A percentile compares a stretch with the other conserved stretches of the same genome.
Evolutionary conservation across 2,329 filamentous ascomycete genomes (phyloP).

Genomic region (Xylariales sp.): DNA sequence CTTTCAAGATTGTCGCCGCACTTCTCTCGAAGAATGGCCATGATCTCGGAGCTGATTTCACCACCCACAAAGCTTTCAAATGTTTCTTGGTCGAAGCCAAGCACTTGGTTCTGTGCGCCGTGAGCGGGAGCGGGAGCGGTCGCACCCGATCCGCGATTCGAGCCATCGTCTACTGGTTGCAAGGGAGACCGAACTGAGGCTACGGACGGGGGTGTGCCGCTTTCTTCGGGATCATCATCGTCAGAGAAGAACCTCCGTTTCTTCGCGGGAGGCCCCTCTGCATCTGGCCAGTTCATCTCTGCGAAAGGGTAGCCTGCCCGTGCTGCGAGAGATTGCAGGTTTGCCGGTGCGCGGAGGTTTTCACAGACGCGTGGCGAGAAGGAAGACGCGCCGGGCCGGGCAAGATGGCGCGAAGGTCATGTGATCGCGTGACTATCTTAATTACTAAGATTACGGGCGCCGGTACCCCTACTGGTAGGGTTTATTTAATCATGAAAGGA

Average conservation of each 20-base stretch:
- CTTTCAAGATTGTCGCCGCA: constrained; percentile 56
- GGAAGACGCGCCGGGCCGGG: not conserved
- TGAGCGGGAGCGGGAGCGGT: not conserved
- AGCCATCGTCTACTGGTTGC: constrained; percentile 14
- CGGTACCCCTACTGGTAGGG: too few relatives aligned
- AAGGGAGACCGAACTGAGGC: constrained; percentile 13
- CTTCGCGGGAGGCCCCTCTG: constrained; percentile 28
- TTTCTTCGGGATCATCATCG: constrained; percentile 19
- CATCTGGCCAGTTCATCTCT: constrained; percentile 33
- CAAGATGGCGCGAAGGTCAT: not conserved
- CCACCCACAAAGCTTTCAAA: constrained; percentile 59
- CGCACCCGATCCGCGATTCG: constrained; percentile 8
- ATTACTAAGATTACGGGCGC: too few relatives aligned
- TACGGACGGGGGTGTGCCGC: constrained; percentile 8
- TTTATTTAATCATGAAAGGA: too few relatives aligned
- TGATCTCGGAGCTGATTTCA: constrained; percentile 42
- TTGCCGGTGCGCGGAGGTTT: too few relatives aligned
- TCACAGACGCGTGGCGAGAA: too few relatives aligned
- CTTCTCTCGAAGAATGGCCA: constrained; percentile 46
- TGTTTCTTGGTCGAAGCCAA: constrained; percentile 48
- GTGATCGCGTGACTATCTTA: constrained; percentile 1
- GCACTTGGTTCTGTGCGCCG: too few relatives aligned
- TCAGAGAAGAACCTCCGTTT: constrained; percentile 38
- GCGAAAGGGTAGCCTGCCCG: too few relatives aligned
- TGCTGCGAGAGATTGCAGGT: too few relatives aligned